A percentile compares a stretch with the other conserved stretches of the same genome.
Conservation (phyloP, 139 green algal species). For the Deuterostichococcus epilithicus region DNA sequence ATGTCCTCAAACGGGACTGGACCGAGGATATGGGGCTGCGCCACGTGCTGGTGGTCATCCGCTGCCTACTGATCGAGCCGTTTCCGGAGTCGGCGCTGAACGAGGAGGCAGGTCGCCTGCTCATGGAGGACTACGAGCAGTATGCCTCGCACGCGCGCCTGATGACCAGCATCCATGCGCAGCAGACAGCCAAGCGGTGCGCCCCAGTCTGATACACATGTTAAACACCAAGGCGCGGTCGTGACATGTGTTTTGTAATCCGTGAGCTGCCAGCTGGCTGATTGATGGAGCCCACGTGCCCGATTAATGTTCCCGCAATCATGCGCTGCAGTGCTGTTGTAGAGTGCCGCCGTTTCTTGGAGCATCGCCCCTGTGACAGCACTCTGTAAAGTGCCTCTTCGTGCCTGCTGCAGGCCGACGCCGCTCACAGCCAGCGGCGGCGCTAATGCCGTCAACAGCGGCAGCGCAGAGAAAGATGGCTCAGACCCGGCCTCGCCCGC, state of each 20-base stretch:
- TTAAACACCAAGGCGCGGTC: too few relatives aligned
- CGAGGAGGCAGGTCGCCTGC: constrained; percentile 93
- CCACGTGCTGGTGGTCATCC: constrained; percentile 85
- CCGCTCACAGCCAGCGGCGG: constrained; percentile 67
- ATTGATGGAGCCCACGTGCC: too few relatives aligned
- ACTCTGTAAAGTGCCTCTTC: too few relatives aligned
- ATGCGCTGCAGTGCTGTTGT: too few relatives aligned
- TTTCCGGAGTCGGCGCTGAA: constrained; percentile 97
- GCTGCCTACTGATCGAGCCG: constrained; percentile 95
- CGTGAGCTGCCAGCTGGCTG: too few relatives aligned
- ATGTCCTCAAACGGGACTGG: constrained; percentile 97
- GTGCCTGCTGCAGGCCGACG: constrained; percentile 28
- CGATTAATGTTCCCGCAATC: too few relatives aligned
- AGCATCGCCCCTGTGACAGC: too few relatives aligned
- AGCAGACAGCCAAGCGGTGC: constrained; percentile 29
- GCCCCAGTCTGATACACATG: constrained; percentile 1
- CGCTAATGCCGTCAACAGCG: constrained; percentile 69
- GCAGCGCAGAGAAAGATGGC: constrained; percentile 14
- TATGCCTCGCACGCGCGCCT: constrained; percentile 83
- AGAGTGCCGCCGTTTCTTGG: too few relatives aligned
- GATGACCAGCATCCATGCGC: constrained; percentile 89
- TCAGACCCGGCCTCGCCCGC: constrained; percentile 9
- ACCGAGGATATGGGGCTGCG: constrained; percentile 73
- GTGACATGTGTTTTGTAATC: too few relatives aligned
- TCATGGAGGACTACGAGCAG: constrained; percentile 86